These are phyloP conservation scores for Talaromyces thailandensis DNA, from an alignment of 495 filamentous ascomycete species.

Conservation along the genomic window DNA sequence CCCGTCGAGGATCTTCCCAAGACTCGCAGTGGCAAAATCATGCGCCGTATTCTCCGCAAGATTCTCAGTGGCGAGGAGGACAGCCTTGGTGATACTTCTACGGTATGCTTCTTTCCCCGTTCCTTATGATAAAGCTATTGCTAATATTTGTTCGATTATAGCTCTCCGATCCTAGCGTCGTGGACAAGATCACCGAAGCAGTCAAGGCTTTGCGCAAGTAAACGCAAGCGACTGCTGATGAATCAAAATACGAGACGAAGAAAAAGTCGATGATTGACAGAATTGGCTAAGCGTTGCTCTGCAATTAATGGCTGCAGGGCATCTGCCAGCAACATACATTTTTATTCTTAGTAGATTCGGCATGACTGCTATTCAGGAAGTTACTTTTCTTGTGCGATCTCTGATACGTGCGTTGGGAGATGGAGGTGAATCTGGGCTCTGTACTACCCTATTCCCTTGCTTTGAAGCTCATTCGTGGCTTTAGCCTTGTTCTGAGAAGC, in stretches of 20 bases:
- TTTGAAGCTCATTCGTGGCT: not conserved
- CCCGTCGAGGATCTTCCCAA: slow-evolving; percentile 90
- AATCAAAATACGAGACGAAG: not conserved
- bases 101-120: slow-evolving; percentile 49
- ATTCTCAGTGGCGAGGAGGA: slow-evolving; percentile 95
- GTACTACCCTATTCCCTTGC: not conserved
- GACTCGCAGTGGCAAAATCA: slow-evolving; percentile 96
- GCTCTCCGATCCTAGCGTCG: slow-evolving; percentile 85
- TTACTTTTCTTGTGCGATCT: not conserved
- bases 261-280: not conserved
- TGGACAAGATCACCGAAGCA: slow-evolving; percentile 76
- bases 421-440: not conserved
- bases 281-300: not conserved
- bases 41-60: slow-evolving; percentile 95
- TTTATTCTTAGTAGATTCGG: not conserved
- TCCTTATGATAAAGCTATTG: not conserved
- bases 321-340: not conserved
- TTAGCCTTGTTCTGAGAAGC: not conserved
- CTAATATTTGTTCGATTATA: slow-evolving; percentile 19
- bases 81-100: slow-evolving; percentile 85
- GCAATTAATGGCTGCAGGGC: not conserved
- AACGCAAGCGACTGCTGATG: not conserved
- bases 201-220: slow-evolving; percentile 59
- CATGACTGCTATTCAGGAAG: too few species aligned
- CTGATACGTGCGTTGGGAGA: not conserved